Evolutionary conservation across 345 rosid genomes (phyloP), one percentile per base, ranked within the genome.

Genomic region (Euphorbia pulcherrima): DNA sequence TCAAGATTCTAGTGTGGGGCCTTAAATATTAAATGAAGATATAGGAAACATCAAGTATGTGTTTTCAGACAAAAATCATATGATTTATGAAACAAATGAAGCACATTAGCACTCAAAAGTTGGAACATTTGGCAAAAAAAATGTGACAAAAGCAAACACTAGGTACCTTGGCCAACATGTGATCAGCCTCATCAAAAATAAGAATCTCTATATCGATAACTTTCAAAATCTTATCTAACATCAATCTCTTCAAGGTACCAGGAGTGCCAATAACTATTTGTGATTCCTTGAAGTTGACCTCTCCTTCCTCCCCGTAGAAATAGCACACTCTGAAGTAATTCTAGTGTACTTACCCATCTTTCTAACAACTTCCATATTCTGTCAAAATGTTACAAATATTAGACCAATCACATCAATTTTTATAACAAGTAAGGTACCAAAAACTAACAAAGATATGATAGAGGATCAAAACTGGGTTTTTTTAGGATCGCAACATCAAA

Each of bases 141-240:
- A 3, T 37, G 35, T 60, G 7, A 35, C 37, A 17, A 10, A 58
- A 60, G 41, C 39, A 2, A 18, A 46, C 1, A 18, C n/a, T n/a
- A 23, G 2, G 27, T 76, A 94, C 99, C 83, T 86, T 84, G 65
- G 92, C 93, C 68, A 94, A 78, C 99, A 94, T 94, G 76, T 89
- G 97, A 81, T 94, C 99, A 61, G 97, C 99, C 80, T 91, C 97
- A 73, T 94, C 97, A 79, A 91, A 94, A 62, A 94, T 97, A 63
- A 94, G 96, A 77, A 94, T 84, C 82, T 86, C 85, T 72, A 91
- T 56, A 68, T 12, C 77, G 66, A 29, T 62, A 20, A 77, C 61
- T 40, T 86, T 78, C 77, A 94, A 74, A 74, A 84, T 91, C 86
- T 72, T 94, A 4, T 20, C 62, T 0, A 93, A 51, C 81, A 88